These are phyloP conservation scores for Neonectria faginata DNA, from an alignment of 2,329 filamentous ascomycete species.

Conservation along the genomic window DNA sequence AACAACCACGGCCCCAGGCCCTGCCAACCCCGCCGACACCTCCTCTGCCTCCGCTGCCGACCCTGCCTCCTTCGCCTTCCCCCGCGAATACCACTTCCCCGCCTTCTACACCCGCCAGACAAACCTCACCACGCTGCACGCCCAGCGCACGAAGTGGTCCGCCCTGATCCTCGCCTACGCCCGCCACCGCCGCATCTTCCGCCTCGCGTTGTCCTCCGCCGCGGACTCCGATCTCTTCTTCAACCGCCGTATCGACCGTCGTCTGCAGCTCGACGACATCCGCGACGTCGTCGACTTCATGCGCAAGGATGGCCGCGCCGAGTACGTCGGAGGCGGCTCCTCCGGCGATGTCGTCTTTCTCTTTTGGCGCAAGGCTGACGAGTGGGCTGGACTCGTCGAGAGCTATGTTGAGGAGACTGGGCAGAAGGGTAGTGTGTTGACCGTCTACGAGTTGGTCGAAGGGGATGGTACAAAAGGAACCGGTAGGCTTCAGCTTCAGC, in stretches of 20 bases:
- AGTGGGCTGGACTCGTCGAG: slow-evolving; percentile 86
- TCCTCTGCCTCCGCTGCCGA: slow-evolving; percentile 23
- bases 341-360: slow-evolving; percentile 71
- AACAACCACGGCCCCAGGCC: slow-evolving; percentile 2
- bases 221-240: slow-evolving; percentile 67
- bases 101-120: slow-evolving; percentile 88
- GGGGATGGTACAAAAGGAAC: slow-evolving; percentile 82
- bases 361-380: slow-evolving; percentile 87
- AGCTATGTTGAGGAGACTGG: slow-evolving; percentile 88
- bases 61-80: slow-evolving; percentile 63
- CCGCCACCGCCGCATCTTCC: slow-evolving; percentile 80
- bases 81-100: slow-evolving; percentile 78
- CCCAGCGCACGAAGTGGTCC: slow-evolving; percentile 89
- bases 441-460: slow-evolving; percentile 89
- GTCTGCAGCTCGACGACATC: slow-evolving; percentile 63
- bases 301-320: slow-evolving; percentile 69
- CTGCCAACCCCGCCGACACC: slow-evolving; percentile 7
- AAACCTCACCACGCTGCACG: slow-evolving; percentile 77
- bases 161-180: slow-evolving; percentile 86
- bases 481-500: slow-evolving; percentile 59
- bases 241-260: slow-evolving; percentile 66
- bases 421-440: slow-evolving; percentile 89
- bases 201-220: slow-evolving; percentile 72
- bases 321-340: slow-evolving; percentile 67
- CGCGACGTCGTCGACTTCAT: slow-evolving; percentile 71